phyloP scores from a whole-genome alignment of 345 rosid species.

The Eutrema yunnanense region DNA sequence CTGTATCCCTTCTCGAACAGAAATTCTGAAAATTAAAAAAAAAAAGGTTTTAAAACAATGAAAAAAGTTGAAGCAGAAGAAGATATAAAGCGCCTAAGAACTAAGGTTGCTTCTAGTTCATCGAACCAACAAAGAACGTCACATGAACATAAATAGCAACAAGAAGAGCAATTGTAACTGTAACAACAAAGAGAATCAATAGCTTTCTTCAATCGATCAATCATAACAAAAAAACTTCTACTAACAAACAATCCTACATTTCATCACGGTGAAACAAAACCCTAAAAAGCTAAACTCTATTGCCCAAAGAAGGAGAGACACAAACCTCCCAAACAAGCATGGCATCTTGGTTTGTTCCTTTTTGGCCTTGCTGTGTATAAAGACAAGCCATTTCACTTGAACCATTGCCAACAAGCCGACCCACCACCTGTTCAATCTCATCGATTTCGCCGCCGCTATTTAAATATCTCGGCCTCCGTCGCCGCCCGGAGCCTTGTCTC shows the following conservation, averaged over 20 bases:
- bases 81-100: background rate
- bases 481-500: constrained; percentile 32
- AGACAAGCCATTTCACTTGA: constrained; percentile 61
- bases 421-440: constrained; percentile 45
- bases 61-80: background rate
- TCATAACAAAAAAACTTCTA: background rate
- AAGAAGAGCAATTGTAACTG: background rate
- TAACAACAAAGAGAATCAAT: background rate
- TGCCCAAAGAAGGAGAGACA: background rate
- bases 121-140: no score
- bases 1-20: constrained; percentile 65
- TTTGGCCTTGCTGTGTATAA: constrained; percentile 87
- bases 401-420: constrained; percentile 57
- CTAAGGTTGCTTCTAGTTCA: no score
- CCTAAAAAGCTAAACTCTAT: background rate
- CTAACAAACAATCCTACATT: background rate
- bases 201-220: background rate
- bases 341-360: constrained; percentile 97
- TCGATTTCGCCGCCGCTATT: constrained; percentile 23
- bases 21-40: constrained; percentile 44
- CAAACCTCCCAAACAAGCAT: constrained; percentile 96
- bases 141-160: constrained; percentile 1
- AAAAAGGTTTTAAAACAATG: background rate
- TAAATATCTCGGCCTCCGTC: constrained; percentile 39
- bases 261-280: background rate